Base-by-base conservation (phyloP, 116 monocot species). In the Papilionanthe hybrid region DNA sequence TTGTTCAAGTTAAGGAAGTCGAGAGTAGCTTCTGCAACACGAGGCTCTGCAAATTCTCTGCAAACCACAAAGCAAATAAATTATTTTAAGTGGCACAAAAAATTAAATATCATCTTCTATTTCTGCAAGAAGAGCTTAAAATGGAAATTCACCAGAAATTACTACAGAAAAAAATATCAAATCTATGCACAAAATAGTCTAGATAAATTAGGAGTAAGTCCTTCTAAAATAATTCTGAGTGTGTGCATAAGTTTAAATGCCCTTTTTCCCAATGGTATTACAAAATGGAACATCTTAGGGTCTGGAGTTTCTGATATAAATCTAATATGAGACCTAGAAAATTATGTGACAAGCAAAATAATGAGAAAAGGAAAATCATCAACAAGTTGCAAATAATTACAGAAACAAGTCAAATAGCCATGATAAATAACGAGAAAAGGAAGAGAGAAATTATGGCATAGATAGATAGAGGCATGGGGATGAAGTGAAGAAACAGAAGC, bases 31-130 rank as follows among this genome's bases (percentile, higher is more conserved):
- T 94, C 88, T 45, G 94, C 97, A 75, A 94, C 91, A 78, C 84
- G 49, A 82, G 89, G 91, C 45, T 98, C 97, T 43, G 97, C 92
- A 85, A 98, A 98, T 85, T 98, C 97, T 75, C 91, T 93, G 86
- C 77, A 77, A 75, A 77, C n/a, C 41, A 77, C 23, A 45, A 77
- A 77, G 18, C 5, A 57, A 47, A 75, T 75, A 55, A 25, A 76
- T 32, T 32, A 30, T 68, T n/a, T 29, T 12, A 29, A 29, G 30
- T 30, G 19, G 27, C 68, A 30, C 29, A 68, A 29, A 29, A 60
- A 68, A 68, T 68, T 29, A 18, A 68, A 68, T 68, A 68, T 30
- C 27, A 68, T 29, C 27, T 68, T 30, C 29, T 68, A 68, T 30
- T 68, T 60, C 30, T 29, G 30, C 29, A 30, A 0, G 68, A 9